Evolutionary conservation across 2,329 filamentous ascomycete species (phyloP), one percentile per base, ranked within the genome.

Genomic region (Myotisia sp.): DNA sequence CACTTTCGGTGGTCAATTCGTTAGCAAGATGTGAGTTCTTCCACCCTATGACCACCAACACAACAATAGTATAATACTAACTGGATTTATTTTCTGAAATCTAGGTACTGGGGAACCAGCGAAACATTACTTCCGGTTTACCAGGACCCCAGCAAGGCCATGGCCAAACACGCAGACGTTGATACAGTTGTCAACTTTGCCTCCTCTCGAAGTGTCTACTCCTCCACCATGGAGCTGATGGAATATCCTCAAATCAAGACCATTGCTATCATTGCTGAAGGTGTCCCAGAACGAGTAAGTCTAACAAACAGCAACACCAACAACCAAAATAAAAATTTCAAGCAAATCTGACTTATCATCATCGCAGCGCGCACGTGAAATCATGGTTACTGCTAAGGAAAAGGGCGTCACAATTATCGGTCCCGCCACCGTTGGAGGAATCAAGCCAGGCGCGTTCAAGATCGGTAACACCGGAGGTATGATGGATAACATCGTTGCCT

Each of bases 401-500:
- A 98, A 95, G 79, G 87, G 87, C 44, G 80, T 98, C 59, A 94
- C 86, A 63, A 98, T 98, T 62, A 94, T 98, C 56, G 90, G 90
- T 46, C 90, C 90, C 45, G 90, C 90, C 52, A 98, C 90, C 37
- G 90, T 98, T 44, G 90, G 90, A 75, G 90, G 90, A 55, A 95
- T 98, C 70, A 98, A 95, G 76, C 90, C 90, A 43, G 90, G 90
- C 62, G 83, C 82, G 61, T 98, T 87, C 81, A 98, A 95, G 76
- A 98, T 98, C 47, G 90, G 90, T 62, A 98, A 98, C 75, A 98
- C 90, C 53, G 90, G 90, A 74, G 90, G 90, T 65, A 98, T 98
- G 90, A 98, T 98, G 90, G 90, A 98, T 75, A 98, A 98, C 76
- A 98, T 98, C 54, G 90, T 98, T 45, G 85, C 90, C 50, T 95